phyloP scores from a whole-genome alignment of 805 yeast genomes.

The Hanseniaspora pseudoguilliermondii region DNA sequence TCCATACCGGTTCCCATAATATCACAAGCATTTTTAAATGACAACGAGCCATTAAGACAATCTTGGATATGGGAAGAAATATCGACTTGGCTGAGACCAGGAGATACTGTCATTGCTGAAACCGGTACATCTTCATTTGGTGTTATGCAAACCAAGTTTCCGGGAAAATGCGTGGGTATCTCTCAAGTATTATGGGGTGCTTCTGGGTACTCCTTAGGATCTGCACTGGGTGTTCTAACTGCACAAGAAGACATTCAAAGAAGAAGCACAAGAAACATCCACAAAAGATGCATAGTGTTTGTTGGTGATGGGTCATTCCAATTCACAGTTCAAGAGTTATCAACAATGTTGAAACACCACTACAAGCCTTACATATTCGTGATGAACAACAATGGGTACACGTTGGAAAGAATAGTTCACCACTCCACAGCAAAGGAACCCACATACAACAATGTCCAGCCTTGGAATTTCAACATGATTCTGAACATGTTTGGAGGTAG shows the following conservation, averaged over 20 bases:
- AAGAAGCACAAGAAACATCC: conserved; percentile 22
- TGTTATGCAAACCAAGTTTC: conserved; percentile 43
- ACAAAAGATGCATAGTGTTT: conserved; percentile 42
- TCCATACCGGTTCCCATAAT: conserved; percentile 18
- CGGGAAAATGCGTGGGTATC: conserved; percentile 38
- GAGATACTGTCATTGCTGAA: conserved; percentile 49
- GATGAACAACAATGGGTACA: conserved; percentile 54
- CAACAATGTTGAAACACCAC: conserved; percentile 43
- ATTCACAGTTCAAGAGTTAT: conserved; percentile 51
- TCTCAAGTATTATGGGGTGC: conserved; percentile 58
- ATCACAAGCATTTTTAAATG: conserved; percentile 19
- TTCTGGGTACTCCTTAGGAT: conserved; percentile 53
- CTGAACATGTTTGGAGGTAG: conserved; percentile 45
- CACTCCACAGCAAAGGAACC: conserved; percentile 15
- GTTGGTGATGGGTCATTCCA: conserved; percentile 63
- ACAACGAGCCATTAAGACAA: conserved; percentile 27
- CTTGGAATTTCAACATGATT: conserved; percentile 42
- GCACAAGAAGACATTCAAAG: conserved; percentile 37
- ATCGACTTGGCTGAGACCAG: conserved; percentile 39
- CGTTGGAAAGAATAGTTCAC: conserved; percentile 50
- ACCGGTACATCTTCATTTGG: conserved; percentile 59
- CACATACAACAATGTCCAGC: conserved; percentile 46
- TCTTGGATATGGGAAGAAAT: conserved; percentile 41
- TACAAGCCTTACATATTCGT: conserved; percentile 46
- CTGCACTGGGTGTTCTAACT: conserved; percentile 48